Conservation (phyloP, 371 early-diverging fungal genomes). For the Lichtheimia corymbifera region DNA sequence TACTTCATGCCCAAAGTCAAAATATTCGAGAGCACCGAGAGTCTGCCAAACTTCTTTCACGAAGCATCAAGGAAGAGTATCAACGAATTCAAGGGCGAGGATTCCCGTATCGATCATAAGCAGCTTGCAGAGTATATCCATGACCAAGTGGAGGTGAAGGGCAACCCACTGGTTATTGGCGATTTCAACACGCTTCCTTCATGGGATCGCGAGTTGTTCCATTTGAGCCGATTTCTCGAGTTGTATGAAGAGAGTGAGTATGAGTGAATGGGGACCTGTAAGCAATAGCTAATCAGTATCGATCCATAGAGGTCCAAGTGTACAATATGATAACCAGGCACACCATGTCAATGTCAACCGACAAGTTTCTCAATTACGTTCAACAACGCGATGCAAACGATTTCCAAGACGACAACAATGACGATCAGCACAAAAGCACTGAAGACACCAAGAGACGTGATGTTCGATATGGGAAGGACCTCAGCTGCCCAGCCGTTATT, state of each 20-base stretch:
- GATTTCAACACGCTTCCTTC: constrained; percentile 30
- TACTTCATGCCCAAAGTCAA: constrained; percentile 2
- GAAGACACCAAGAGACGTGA: background rate
- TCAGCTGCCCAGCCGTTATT: constrained; percentile 24
- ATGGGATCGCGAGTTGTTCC: constrained; percentile 39
- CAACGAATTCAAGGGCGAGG: background rate
- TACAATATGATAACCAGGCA: background rate
- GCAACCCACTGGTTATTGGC: constrained; percentile 49
- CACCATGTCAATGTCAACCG: no score
- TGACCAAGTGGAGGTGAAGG: constrained; percentile 33
- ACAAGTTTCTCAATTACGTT: no score
- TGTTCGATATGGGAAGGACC: constrained; percentile 32
- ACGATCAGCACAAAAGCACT: background rate
- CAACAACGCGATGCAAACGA: no score
- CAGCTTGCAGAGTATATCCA: constrained; percentile 21
- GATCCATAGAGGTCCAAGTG: background rate
- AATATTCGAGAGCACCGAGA: constrained; percentile 6
- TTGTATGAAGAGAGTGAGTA: background rate
- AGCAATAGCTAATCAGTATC: background rate
- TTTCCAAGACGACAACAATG: background rate
- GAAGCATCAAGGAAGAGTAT: constrained; percentile 18
- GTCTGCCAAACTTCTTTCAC: constrained; percentile 6
- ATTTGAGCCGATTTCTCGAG: background rate
- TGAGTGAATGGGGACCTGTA: no score
- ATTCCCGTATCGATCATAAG: background rate